Base-by-base conservation (phyloP, 768 basidiomycete genomes). In the Fomitopsis serialis region DNA sequence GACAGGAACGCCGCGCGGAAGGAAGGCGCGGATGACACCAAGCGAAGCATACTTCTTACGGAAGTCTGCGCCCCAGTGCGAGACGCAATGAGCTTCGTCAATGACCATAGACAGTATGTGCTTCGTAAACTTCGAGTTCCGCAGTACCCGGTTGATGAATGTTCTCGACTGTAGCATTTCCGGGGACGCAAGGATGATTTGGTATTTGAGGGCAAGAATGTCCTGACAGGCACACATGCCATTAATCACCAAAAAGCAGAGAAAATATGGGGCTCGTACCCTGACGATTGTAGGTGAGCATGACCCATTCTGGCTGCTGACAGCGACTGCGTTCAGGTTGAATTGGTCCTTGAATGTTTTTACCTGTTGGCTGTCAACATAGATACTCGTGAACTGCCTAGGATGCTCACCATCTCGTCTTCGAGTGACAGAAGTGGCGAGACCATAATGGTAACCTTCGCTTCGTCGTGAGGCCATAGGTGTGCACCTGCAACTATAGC, bases 341-440 rank as follows among this genome's bases (percentile, higher is more conserved):
- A 68, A 74, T 27, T 74, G 68, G 0, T 57, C 45, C 2, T 48
- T 19, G 36, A 72, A 73, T 0, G 72, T 73, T 10, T 46, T 8
- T 0, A 68, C 68, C 70, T 72, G 25, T 10, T 6, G 15, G 8
- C 21, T 32, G 2, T 42, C 19, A 44, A 22, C 21, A 15, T 49
- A 13, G 32, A 40, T 36, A 42, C 15, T 10, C 11, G 15, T 9
- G 35, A 24, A 11, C 10, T 21, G 52, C 56, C 58, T 50, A 17
- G 9, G 19, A 29, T 23, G 42, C 54, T 48, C 13, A 69, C 70
- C 63, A 66, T 65, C 52, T 76, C 72, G 0, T 73, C 66, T 23
- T 74, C 72, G 1, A 74, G 66, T 0, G 68, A 65, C 1, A 74
- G 55, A 0, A 74, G 52, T 1, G 70, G 72, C 2, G 71, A 73